phyloP scores from a whole-genome alignment of 2,329 filamentous ascomycete genomes.

The Cadophora sp. region DNA sequence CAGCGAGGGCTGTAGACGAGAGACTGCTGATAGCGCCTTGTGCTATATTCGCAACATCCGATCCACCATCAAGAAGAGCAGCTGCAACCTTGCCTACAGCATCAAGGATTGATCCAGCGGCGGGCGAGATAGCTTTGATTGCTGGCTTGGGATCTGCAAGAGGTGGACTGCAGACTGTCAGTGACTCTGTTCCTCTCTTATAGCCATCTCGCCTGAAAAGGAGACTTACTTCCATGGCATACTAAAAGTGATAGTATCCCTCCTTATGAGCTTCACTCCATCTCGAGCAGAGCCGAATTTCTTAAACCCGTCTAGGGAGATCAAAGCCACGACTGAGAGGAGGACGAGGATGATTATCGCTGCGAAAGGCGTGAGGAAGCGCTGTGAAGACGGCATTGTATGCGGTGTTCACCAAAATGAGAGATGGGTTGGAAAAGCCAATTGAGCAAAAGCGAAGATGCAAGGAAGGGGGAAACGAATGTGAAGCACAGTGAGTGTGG shows the following conservation, averaged over 20 bases:
- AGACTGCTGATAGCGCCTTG: background rate
- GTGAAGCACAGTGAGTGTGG: background rate
- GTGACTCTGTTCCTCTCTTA: background rate
- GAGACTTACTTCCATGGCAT: slow-evolving; percentile 32
- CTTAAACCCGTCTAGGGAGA: slow-evolving; percentile 38
- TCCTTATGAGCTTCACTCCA: slow-evolving; percentile 20
- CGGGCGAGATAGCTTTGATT: slow-evolving; percentile 26
- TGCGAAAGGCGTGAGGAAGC: slow-evolving; percentile 24
- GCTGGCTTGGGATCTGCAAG: background rate
- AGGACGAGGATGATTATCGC: slow-evolving; percentile 32
- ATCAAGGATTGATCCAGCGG: slow-evolving; percentile 19
- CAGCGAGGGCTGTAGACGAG: background rate
- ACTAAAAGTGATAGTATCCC: slow-evolving; percentile 28
- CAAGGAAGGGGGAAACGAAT: background rate
- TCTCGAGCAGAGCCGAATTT: slow-evolving; percentile 23
- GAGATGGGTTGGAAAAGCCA: background rate
- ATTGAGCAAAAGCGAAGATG: background rate
- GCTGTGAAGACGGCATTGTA: slow-evolving; percentile 35
- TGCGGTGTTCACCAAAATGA: slow-evolving; percentile 12
- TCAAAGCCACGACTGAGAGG: slow-evolving; percentile 35
- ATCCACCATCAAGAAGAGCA: slow-evolving; percentile 29
- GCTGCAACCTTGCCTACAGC: slow-evolving; percentile 32
- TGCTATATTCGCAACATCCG: slow-evolving; percentile 14
- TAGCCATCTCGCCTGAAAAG: background rate
- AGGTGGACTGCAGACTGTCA: slow-evolving; percentile 15